These are phyloP conservation scores for Furcasterigmium sp. DNA, from an alignment of 2,329 filamentous ascomycete genomes.

Conservation along the genomic window DNA sequence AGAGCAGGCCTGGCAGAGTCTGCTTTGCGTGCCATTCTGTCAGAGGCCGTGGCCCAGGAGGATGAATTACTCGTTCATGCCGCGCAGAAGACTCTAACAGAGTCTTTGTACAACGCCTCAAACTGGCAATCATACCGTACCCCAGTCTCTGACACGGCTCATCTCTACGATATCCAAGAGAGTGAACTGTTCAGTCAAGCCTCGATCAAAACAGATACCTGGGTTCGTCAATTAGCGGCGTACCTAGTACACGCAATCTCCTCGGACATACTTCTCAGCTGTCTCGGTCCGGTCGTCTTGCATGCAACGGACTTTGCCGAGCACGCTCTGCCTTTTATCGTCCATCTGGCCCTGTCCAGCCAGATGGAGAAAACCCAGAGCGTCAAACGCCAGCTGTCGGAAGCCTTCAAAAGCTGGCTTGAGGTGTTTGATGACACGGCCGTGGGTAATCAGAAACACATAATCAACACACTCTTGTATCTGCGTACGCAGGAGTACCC, in stretches of 20 bases:
- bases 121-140: slow-evolving; percentile 51
- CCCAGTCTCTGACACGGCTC: slow-evolving; percentile 44
- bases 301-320: slow-evolving; percentile 66
- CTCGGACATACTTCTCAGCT: slow-evolving; percentile 63
- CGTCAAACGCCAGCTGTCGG: slow-evolving; percentile 60
- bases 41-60: slow-evolving; percentile 41
- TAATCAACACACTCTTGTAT: slow-evolving; percentile 79
- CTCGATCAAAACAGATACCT: slow-evolving; percentile 42
- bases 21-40: slow-evolving; percentile 51
- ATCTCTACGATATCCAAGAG: slow-evolving; percentile 13
- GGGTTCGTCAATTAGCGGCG: slow-evolving; percentile 58
- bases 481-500: slow-evolving; percentile 75
- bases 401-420: slow-evolving; percentile 61
- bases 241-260: slow-evolving; percentile 54
- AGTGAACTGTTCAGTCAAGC: slow-evolving; percentile 27
- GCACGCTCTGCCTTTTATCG: slow-evolving; percentile 72
- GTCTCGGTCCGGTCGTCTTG: slow-evolving; percentile 61
- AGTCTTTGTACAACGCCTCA: slow-evolving; percentile 47
- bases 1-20: slow-evolving; percentile 57
- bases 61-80: slow-evolving; percentile 43
- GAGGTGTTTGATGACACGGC: slow-evolving; percentile 27
- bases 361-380: slow-evolving; percentile 58
- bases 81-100: slow-evolving; percentile 46
- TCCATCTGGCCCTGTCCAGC: slow-evolving; percentile 73
- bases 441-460: slow-evolving; percentile 54